Percentiles rank a stretch among this genome's conserved stretches.
phyloP scores from a whole-genome alignment of 495 filamentous ascomycete genomes.

The Glonium stellatum region DNA sequence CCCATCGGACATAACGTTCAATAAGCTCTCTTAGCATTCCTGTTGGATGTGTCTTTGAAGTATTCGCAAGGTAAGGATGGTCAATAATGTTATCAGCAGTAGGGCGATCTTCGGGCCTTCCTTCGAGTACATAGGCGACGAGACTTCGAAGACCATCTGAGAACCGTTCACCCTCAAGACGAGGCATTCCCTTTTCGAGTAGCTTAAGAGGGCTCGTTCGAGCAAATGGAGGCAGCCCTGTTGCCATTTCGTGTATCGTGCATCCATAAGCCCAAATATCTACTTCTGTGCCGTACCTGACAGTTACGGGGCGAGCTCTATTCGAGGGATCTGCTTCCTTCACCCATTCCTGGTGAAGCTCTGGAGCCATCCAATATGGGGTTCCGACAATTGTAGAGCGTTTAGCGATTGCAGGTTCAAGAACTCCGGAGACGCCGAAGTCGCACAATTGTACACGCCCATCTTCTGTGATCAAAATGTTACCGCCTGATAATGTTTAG shows the following conservation, averaged over 20 bases:
- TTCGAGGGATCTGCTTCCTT: slow-evolving; percentile 22
- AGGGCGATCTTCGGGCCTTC: slow-evolving; percentile 67
- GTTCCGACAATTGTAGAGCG: slow-evolving; percentile 90
- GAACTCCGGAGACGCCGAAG: slow-evolving; percentile 85
- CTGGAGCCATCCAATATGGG: slow-evolving; percentile 94
- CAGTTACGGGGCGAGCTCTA: slow-evolving; percentile 24
- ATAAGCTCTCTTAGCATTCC: slow-evolving; percentile 64
- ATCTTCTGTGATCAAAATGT: slow-evolving; percentile 82
- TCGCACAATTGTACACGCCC: slow-evolving; percentile 87
- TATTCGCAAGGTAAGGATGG: slow-evolving; percentile 57
- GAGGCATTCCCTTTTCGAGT: slow-evolving; percentile 38
- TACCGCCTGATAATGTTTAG: slow-evolving; percentile 52
- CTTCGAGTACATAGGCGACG: slow-evolving; percentile 71
- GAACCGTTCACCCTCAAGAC: slow-evolving; percentile 70
- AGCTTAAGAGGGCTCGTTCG: slow-evolving; percentile 28
- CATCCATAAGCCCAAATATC: slow-evolving; percentile 96
- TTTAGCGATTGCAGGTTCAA: slow-evolving; percentile 79
- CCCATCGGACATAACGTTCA: slow-evolving; percentile 77
- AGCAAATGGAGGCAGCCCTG: slow-evolving; percentile 63
- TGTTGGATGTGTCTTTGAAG: slow-evolving; percentile 58
- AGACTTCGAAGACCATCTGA: slow-evolving; percentile 68
- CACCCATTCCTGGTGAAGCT: slow-evolving; percentile 38
- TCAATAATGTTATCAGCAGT: slow-evolving; percentile 58
- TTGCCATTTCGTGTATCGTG: slow-evolving; percentile 85
- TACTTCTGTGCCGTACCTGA: slow-evolving; percentile 59